Percentiles rank a stretch among this genome's conserved stretches.
Evolutionary conservation across 2,329 filamentous ascomycete genomes (phyloP).

Genomic region (Aureobasidium sp.): DNA sequence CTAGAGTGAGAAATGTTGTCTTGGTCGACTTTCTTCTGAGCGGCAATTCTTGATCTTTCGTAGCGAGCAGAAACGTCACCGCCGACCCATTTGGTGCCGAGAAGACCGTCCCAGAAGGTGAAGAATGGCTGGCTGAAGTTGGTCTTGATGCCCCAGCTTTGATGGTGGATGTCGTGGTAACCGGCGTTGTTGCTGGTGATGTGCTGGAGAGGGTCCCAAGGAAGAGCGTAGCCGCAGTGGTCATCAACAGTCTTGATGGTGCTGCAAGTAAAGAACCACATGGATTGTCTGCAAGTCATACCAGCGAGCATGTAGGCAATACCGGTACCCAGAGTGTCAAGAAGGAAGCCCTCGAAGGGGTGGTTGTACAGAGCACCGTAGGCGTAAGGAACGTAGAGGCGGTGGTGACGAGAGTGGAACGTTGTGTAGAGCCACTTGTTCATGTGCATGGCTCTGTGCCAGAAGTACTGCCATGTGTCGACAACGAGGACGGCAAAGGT

Average conservation of each 20-base stretch:
- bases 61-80: conserved; percentile 52
- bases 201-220: conserved; percentile 87
- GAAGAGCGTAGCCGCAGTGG: conserved; percentile 92
- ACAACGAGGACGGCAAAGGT: conserved; percentile 64
- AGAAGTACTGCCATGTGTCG: conserved; percentile 98
- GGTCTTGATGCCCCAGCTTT: conserved; percentile 97
- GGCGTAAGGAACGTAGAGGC: conserved; percentile 93
- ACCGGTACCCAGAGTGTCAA: conserved; percentile 83
- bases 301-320: conserved; percentile 71
- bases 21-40: conserved; percentile 47
- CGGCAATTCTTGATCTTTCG: conserved; percentile 45
- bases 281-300: conserved; percentile 78
- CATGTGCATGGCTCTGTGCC: conserved; percentile 92
- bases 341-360: conserved; percentile 82
- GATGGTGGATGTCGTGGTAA: conserved; percentile 97
- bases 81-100: conserved; percentile 77
- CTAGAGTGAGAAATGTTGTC: conserved; percentile 17
- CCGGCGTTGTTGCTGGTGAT: conserved; percentile 91
- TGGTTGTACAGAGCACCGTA: conserved; percentile 97
- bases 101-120: conserved; percentile 61
- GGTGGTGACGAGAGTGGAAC: conserved; percentile 92
- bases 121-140: conserved; percentile 54
- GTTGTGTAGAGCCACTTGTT: conserved; percentile 94
- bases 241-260: conserved; percentile 97
- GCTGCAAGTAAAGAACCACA: conserved; percentile 80